Percentiles rank a stretch among this genome's conserved stretches.
phyloP scores from a whole-genome alignment of 345 rosid genomes.

The Raphanus raphanistrum region DNA sequence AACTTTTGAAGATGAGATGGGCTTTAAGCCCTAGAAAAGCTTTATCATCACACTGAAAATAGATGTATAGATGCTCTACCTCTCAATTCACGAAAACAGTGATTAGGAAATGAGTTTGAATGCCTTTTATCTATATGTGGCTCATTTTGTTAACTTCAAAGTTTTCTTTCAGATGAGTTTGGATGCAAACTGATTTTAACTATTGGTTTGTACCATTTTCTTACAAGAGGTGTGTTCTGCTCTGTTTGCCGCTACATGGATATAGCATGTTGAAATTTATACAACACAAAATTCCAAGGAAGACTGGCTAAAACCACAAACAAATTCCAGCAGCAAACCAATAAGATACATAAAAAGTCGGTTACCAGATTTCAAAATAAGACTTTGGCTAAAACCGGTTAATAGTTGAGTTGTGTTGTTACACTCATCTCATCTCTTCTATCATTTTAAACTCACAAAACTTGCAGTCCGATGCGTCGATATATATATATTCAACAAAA shows the following conservation, averaged over 20 bases:
- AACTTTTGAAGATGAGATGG: not conserved
- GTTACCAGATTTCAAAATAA: not conserved
- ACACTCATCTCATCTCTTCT: conserved; percentile 5
- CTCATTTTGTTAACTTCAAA: not conserved
- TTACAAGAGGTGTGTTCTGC: not conserved
- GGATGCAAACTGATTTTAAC: not conserved
- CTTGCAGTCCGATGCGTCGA: conserved; percentile 8
- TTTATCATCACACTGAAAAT: not conserved
- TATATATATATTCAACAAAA: conserved; percentile 12
- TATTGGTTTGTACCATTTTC: not conserved
- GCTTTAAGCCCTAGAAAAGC: not conserved
- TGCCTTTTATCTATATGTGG: not conserved
- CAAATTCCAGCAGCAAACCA: not conserved
- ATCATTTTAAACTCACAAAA: not conserved
- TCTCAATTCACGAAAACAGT: not conserved
- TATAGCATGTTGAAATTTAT: not conserved
- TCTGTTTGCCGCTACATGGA: not conserved
- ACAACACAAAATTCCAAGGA: not conserved
- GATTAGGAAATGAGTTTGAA: not conserved
- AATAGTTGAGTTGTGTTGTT: not conserved
- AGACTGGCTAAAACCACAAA: not conserved
- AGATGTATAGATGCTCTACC: not conserved
- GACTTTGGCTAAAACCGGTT: conserved; percentile 7
- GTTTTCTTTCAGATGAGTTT: not conserved
- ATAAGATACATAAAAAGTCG: not conserved